phyloP scores from a whole-genome alignment of 2,329 filamentous ascomycete genomes.

The Monosporascus sp. region DNA sequence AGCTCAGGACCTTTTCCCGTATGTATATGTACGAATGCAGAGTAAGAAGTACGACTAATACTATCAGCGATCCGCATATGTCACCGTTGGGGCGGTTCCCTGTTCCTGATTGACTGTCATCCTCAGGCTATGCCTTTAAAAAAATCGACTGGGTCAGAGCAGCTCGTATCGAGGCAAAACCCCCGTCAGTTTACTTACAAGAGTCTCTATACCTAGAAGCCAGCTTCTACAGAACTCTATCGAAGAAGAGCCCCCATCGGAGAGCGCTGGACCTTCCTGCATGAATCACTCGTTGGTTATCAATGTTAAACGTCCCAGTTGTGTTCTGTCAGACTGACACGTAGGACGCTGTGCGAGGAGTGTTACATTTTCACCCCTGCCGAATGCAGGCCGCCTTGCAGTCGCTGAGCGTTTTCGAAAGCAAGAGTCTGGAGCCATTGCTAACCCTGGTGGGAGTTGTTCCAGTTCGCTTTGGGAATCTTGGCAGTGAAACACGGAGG shows the following conservation, averaged over 20 bases:
- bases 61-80: not conserved
- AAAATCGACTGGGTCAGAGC: no score
- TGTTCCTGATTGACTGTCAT: not conserved
- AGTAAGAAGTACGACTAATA: no score
- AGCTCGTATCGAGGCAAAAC: not conserved
- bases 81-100: not conserved
- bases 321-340: slow-evolving; percentile 25
- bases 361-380: slow-evolving; percentile 13
- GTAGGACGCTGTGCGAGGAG: slow-evolving; percentile 22
- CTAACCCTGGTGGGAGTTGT: not conserved
- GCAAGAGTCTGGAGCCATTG: not conserved
- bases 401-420: slow-evolving; percentile 5
- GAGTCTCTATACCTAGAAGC: not conserved
- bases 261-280: slow-evolving; percentile 1
- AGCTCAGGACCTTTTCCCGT: not conserved
- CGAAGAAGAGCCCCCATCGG: not conserved
- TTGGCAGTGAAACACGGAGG: not conserved
- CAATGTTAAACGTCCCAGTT: slow-evolving; percentile 12
- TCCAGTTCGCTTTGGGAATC: not conserved
- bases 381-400: slow-evolving; percentile 16
- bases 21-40: no score
- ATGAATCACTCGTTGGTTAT: slow-evolving; percentile 11
- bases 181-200: not conserved
- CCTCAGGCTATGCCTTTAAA: no score
- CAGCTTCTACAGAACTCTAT: not conserved